Evolutionary conservation across 106 monocot species (phyloP).

Genomic region (Dendrobium officinale): DNA sequence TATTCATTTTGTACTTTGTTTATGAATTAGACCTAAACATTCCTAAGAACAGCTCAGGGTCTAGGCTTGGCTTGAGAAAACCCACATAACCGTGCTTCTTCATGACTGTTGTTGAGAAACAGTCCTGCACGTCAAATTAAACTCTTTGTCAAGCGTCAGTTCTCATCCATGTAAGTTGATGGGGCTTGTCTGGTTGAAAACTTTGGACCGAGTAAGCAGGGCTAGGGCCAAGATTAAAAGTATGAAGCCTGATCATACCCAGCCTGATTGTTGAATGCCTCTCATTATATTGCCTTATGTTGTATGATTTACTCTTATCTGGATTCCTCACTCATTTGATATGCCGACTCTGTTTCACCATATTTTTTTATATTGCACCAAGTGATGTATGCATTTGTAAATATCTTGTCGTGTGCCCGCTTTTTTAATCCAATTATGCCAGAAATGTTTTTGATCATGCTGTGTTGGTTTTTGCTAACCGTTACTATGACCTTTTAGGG

Average conservation of each 20-base stretch:
- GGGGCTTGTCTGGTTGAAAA: neutral
- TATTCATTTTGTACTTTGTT: too few relatives aligned
- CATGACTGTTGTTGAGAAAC: neutral
- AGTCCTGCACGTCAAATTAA: neutral
- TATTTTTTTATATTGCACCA: neutral
- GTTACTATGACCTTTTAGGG: slow-evolving; percentile 24
- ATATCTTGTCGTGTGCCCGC: neutral
- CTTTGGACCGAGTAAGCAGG: neutral
- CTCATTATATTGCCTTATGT: neutral
- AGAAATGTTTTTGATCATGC: neutral
- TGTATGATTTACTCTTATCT: neutral
- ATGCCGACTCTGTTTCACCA: neutral
- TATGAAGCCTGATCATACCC: neutral
- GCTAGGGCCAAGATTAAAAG: neutral
- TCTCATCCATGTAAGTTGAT: neutral
- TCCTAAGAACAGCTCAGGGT: too few relatives aligned
- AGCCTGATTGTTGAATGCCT: neutral
- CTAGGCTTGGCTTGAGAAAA: neutral
- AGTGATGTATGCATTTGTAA: neutral
- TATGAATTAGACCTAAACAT: too few relatives aligned
- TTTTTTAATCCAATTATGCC: neutral
- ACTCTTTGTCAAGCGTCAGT: neutral
- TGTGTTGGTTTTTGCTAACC: neutral
- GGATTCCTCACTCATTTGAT: neutral
- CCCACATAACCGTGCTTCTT: neutral